Percentiles rank a stretch among this genome's conserved stretches.
phyloP scores from a whole-genome alignment of 2,329 filamentous ascomycete species.

The Botrytis deweyae region DNA sequence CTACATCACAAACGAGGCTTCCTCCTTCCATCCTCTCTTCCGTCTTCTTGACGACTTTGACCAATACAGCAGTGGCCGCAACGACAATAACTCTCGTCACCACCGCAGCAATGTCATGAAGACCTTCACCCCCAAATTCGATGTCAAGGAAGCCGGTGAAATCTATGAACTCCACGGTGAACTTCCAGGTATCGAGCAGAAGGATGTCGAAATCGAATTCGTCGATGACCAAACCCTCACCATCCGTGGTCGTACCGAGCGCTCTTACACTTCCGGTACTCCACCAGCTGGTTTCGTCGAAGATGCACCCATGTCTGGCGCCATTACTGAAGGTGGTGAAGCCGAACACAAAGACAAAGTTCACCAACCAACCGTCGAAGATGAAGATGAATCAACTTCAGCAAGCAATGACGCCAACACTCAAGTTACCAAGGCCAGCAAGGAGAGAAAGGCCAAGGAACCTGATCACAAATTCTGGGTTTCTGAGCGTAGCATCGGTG shows the following conservation, averaged over 20 bases:
- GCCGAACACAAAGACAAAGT: conserved; percentile 27
- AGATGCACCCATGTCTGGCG: conserved; percentile 40
- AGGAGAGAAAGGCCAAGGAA: conserved; percentile 26
- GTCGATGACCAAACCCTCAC: conserved; percentile 71
- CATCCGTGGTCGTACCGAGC: conserved; percentile 68
- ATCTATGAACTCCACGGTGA: conserved; percentile 78
- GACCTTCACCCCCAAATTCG: conserved; percentile 74
- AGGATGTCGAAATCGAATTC: conserved; percentile 76
- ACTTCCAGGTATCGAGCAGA: conserved; percentile 72
- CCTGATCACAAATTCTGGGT: conserved; percentile 65
- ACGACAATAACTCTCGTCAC: conserved; percentile 14
- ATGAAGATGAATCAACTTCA: conserved; percentile 35
- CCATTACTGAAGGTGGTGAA: conserved; percentile 49
- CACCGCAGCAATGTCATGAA: conserved; percentile 30
- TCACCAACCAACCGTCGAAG: conserved; percentile 55
- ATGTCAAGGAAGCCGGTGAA: conserved; percentile 68
- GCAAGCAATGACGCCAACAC: conserved; percentile 21
- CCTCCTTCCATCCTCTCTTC: conserved; percentile 60
- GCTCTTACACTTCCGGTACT: conserved; percentile 52
- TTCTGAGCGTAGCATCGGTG: conserved; percentile 62
- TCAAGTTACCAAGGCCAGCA: conserved; percentile 22
- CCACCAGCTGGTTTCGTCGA: conserved; percentile 51
- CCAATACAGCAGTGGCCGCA: conserved; percentile 46
- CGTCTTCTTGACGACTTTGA: conserved; percentile 65
- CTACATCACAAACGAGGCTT: conserved; percentile 39